Evolutionary conservation across 192 early-diverging fungal genomes (phyloP), one percentile per base, ranked within the genome.

Genomic region (Dimargaris xerosporica): DNA sequence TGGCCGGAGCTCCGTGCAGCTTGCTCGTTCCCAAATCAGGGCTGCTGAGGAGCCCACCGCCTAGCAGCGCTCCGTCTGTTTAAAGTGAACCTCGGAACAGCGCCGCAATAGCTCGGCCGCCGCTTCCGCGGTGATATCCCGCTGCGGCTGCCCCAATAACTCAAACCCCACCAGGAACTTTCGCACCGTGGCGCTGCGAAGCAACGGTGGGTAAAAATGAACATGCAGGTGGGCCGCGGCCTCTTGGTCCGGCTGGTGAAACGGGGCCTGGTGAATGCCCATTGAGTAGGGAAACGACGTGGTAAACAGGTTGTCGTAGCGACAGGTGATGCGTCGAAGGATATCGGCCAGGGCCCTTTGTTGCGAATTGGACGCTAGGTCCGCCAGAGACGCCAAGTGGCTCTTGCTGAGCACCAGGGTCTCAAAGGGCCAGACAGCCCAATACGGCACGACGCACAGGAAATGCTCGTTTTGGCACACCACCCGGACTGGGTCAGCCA

Each of bases 121-220:
- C 70, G 94, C 87, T 64, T 98, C 95, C 13, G 95, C 82, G 0
- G 95, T 96, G 62, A 98, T 69, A 68, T 98, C 95, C 44, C 95
- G 84, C 71, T 96, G 93, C 6, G 91, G 80, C 67, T 96, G 89
- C 19, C 82, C 95, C 63, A 98, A 67, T 79, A 98, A 87, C 71
- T 98, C 95, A 68, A 89, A 98, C 80, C 90, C 95, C 15, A 98
- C 95, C 53, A 95, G 75, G 68, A 95, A 98, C 74, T 98, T 98
- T 62, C 88, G 85, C 43, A 98, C 85, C 0, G 88, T 88, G 5
- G 93, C 85, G 64, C 81, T 89, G 62, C 95, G 76, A 64, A 98
- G 71, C 41, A 98, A 75, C 34, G 95, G 91, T 28, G 95, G 95
- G 67, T 98, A 98, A 69, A 93, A 96, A 67, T 98, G 95, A 48